phyloP scores from a whole-genome alignment of 192 early-diverging fungal genomes.

The Gryganskiella cystojenkinii region DNA sequence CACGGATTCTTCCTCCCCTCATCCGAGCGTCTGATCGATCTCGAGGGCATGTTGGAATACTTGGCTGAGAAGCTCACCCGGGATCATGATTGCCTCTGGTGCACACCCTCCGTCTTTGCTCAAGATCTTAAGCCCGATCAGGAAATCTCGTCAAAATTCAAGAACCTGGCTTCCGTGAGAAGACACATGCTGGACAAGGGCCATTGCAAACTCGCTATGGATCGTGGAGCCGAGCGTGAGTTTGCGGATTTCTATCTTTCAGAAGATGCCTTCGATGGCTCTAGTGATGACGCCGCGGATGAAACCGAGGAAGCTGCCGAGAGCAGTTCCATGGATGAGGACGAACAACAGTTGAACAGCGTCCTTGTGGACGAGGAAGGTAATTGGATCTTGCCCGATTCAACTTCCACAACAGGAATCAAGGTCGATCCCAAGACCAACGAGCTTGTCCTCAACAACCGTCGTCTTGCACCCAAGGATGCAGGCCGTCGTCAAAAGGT shows the following conservation, averaged over 20 bases:
- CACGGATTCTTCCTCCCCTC: constrained; percentile 51
- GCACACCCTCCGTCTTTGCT: constrained; percentile 42
- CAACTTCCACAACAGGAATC: constrained; percentile 15
- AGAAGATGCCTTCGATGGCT: neutral
- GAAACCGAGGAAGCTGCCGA: constrained; percentile 11
- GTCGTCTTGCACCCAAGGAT: constrained; percentile 46
- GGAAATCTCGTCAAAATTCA: constrained; percentile 24
- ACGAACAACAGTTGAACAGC: constrained; percentile 26
- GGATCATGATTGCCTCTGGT: constrained; percentile 45
- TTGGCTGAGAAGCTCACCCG: constrained; percentile 33
- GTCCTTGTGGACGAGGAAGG: constrained; percentile 40
- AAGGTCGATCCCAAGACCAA: constrained; percentile 38
- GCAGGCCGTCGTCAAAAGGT: constrained; percentile 47
- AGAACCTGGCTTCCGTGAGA: constrained; percentile 28
- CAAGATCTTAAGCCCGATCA: constrained; percentile 35
- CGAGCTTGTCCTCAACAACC: constrained; percentile 50
- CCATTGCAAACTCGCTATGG: constrained; percentile 51
- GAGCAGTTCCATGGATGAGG: constrained; percentile 39
- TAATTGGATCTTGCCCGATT: constrained; percentile 44
- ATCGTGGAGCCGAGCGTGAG: constrained; percentile 43
- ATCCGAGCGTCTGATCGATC: constrained; percentile 38
- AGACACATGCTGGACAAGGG: constrained; percentile 53
- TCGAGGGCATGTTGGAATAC: constrained; percentile 39
- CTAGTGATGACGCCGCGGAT: constrained; percentile 7
- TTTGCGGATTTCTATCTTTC: constrained; percentile 47